Base-by-base conservation (phyloP, 306 rosid genomes). In the Crataegus laevigata region DNA sequence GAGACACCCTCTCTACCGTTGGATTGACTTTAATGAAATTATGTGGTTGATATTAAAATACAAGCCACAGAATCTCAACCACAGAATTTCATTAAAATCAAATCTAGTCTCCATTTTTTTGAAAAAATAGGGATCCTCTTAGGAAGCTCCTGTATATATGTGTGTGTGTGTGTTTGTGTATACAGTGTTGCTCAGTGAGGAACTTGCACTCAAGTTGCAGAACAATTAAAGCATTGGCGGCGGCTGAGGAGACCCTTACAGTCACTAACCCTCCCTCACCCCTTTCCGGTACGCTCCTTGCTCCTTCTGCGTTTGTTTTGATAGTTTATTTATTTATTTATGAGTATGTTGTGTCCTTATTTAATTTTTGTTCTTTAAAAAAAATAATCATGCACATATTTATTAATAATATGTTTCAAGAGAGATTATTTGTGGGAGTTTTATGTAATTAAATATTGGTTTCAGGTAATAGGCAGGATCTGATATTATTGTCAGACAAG, bases 401-500 rank as follows among this genome's bases (percentile, higher is more conserved):
- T 5, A 47, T 15, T 47, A 47, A 17, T 1, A 15, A 15, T 47
- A 5, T 47, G 5, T 4, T 50, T 17, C 21, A 50, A 50, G 21
- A 50, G 54, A 4, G 54, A 50, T 18, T 5, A 18, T 15, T 77
- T 47, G 62, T 42, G 72, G 4, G 54, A 50, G 54, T 50, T 8
- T 71, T 15, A 62, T 72, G 71, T 74, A 22, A 36, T 68, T 69
- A 19, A 60, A 68, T 38, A 17, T 45, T n/a, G 73, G 64, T 80
- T 80, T 73, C 85, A 94, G 99, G 92, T 14, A 78, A 77, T 76
- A 90, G 84, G 84, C 96, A 84, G 78, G 99, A 89, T 36, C 84
- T 94, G 69, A 90, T 94, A 87, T 94, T 97, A 11, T 76, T 94
- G 83, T 94, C 97, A 22, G 91, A 94, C 85, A 94, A 91, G 88